Evolutionary conservation across 2,329 filamentous ascomycete genomes (phyloP), one percentile per base, ranked within the genome.

Genomic region (Phyllosticta paracitricarpa): DNA sequence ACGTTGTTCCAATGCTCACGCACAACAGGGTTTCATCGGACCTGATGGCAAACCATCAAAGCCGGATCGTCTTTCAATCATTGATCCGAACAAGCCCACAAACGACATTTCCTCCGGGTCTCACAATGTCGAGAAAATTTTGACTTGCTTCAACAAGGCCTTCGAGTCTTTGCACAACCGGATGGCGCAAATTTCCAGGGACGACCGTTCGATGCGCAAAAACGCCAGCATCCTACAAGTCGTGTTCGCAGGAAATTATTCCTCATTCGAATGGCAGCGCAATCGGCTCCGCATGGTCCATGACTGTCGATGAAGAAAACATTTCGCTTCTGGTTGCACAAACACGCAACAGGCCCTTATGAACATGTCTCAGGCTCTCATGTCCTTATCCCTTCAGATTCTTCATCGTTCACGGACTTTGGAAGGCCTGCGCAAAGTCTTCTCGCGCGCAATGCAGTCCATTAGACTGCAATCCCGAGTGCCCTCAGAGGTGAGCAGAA

Each of bases 51-150:
- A 71, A 33, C 58, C 54, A 6, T 69, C 72, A 54, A 70, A 68
- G 57, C 61, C 61, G 5, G 80, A 87, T 57, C 85, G 91, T 1
- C 79, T 99, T 1, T 89, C 88, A 8, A 96, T 99, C 68, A 88
- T 96, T 62, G 94, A 99, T 69, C 94, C 94, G 0, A 96, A 97
- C 72, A 89, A 89, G 62, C 72, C 83, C 0, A 77, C 81, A 26
- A 97, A 97, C 71, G 94, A 99, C 69, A 94, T 99, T 26, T 87
- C 94, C 0, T 91, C 91, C 9, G 92, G 92, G 9, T 94, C 91
- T 0, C 82, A 79, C 54, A 88, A 89, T 65, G 89, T 88, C 7
- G 66, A 74, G 0, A 77, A 82, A 8, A 89, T 97, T 56, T 77
- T 89, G 65, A 71, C 78, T n/a, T 79, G 81, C 12, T 97, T 99